A percentile compares a stretch with the other conserved stretches of the same genome.
These are phyloP conservation scores for Sugiyamaella valdiviana DNA, from an alignment of 805 yeast species.

Conservation along the genomic window DNA sequence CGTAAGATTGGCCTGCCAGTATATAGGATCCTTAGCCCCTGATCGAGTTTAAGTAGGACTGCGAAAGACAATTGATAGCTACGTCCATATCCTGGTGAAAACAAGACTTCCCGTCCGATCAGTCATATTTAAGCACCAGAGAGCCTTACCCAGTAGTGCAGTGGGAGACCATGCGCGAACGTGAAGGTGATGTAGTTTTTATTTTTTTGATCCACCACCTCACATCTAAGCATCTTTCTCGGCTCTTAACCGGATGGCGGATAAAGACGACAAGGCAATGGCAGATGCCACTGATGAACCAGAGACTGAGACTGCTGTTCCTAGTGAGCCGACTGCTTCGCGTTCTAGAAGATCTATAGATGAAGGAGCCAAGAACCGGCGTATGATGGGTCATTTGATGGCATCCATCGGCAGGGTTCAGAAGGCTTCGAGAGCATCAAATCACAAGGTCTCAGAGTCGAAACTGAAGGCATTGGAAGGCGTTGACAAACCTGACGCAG, in stretches of 20 bases:
- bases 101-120: not conserved
- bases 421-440: not conserved
- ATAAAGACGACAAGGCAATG: too few species aligned
- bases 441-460: not conserved
- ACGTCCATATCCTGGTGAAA: not conserved
- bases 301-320: too few species aligned
- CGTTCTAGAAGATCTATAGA: not conserved
- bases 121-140: not conserved
- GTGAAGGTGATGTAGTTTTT: constrained; percentile 1
- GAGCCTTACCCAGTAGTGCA: not conserved
- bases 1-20: too few species aligned
- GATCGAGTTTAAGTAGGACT: not conserved
- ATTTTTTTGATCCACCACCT: not conserved
- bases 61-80: not conserved
- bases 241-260: not conserved
- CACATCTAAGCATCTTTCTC: not conserved
- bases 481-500: too few species aligned
- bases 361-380: constrained; percentile 8
- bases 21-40: too few species aligned
- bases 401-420: constrained; percentile 9
- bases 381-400: constrained; percentile 18
- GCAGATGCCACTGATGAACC: not conserved
- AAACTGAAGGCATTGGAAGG: too few species aligned
- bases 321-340: too few species aligned
- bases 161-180: not conserved